These are phyloP conservation scores for Pigoraptor vietnamica DNA, from an alignment of 78 protist genomes.

Conservation along the genomic window DNA sequence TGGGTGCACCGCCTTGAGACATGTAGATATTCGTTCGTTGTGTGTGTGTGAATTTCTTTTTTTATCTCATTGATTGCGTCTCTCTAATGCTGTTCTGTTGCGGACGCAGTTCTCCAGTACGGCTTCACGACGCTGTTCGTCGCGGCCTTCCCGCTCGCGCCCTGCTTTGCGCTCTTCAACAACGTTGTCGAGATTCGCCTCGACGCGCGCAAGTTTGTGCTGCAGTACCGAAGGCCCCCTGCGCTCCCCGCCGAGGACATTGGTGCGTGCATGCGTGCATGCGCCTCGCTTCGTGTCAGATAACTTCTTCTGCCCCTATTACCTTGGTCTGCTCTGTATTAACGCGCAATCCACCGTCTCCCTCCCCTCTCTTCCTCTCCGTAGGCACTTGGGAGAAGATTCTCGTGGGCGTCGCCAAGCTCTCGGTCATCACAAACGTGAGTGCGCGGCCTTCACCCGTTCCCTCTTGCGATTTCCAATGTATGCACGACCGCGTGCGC, in stretches of 20 bases:
- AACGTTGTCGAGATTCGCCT: slow-evolving; percentile 55
- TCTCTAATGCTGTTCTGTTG: not conserved
- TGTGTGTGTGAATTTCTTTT: not conserved
- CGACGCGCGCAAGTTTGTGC: slow-evolving; percentile 51
- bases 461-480: too few relatives aligned
- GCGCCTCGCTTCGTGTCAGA: too few relatives aligned
- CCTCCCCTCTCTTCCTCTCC: too few relatives aligned
- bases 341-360: not conserved
- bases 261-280: too few relatives aligned
- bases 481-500: too few relatives aligned
- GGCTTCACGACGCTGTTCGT: slow-evolving; percentile 50
- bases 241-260: slow-evolving; percentile 15
- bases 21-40: not conserved
- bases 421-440: not conserved
- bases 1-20: not conserved
- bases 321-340: not conserved
- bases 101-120: slow-evolving; percentile 28
- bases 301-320: not conserved
- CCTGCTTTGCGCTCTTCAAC: slow-evolving; percentile 43
- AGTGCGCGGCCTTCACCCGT: too few relatives aligned
- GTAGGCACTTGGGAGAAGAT: not conserved
- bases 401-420: not conserved
- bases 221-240: slow-evolving; percentile 21
- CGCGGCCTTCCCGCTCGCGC: slow-evolving; percentile 59
- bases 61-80: not conserved